Percentiles rank a stretch among this genome's conserved stretches.
Conservation (phyloP, 1,284 basidiomycete genomes). For the Grifola frondosa region DNA sequence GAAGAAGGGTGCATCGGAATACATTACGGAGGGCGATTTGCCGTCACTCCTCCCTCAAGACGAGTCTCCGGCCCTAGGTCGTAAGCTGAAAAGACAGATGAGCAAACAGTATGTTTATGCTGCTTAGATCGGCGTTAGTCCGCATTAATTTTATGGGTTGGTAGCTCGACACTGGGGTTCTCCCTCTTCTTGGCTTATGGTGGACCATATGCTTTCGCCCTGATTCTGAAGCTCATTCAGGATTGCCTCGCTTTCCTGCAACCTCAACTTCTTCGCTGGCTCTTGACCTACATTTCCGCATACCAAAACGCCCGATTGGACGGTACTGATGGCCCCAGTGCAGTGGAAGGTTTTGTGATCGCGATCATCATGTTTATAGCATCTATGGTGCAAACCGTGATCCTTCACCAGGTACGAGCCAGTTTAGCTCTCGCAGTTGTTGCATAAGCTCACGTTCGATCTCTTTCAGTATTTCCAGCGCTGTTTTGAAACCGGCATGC, state of each 20-base stretch:
- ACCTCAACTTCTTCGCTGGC: constrained; percentile 82
- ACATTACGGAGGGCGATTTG: constrained; percentile 78
- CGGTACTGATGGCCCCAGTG: constrained; percentile 29
- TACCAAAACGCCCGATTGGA: constrained; percentile 58
- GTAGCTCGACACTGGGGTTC: constrained; percentile 61
- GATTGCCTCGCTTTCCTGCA: constrained; percentile 85
- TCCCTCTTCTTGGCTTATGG: constrained; percentile 82
- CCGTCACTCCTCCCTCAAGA: constrained; percentile 68
- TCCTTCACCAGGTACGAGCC: constrained; percentile 75
- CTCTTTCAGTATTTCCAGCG: constrained; percentile 73
- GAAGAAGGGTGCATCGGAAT: constrained; percentile 60
- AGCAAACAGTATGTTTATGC: constrained; percentile 51
- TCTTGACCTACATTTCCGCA: constrained; percentile 79
- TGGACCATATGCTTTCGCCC: constrained; percentile 70
- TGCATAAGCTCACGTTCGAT: neutral
- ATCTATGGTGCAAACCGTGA: constrained; percentile 76
- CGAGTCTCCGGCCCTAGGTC: constrained; percentile 71
- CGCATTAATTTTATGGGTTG: neutral
- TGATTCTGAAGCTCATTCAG: constrained; percentile 70
- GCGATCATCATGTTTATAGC: constrained; percentile 79
- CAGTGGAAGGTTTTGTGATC: constrained; percentile 71
- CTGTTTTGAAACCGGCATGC: constrained; percentile 86
- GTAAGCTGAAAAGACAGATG: constrained; percentile 60
- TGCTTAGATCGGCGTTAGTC: neutral
- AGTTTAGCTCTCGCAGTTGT: neutral